A percentile compares a stretch with the other conserved stretches of the same genome.
phyloP scores from a whole-genome alignment of 495 filamentous ascomycete genomes.

The Neurospora africana region DNA sequence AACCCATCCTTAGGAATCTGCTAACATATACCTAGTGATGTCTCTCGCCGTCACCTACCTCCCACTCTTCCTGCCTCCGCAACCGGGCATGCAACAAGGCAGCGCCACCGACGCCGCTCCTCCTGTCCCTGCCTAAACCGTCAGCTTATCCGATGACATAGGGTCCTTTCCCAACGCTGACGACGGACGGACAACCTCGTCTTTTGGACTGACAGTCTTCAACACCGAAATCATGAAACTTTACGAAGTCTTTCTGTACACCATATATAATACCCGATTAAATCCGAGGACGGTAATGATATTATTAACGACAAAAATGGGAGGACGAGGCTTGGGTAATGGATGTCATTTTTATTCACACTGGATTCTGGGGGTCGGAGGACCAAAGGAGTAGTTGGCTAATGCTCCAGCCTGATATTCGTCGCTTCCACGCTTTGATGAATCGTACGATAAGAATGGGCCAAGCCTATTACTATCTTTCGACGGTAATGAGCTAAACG shows the following conservation, averaged over 20 bases:
- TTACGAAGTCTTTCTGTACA: background rate
- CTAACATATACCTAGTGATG: conserved; percentile 50
- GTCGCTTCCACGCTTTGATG: background rate
- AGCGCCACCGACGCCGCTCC: conserved; percentile 32
- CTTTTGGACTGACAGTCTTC: too few species aligned
- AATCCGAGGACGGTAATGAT: background rate
- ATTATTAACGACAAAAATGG: background rate
- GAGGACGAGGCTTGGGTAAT: background rate
- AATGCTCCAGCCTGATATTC: background rate
- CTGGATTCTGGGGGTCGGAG: background rate
- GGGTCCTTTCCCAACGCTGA: background rate
- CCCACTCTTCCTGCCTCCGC: conserved; percentile 68
- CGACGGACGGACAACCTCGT: background rate
- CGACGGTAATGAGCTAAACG: background rate
- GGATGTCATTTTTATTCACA: background rate
- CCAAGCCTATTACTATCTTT: background rate
- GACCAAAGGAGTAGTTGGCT: background rate
- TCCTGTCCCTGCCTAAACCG: conserved; percentile 24
- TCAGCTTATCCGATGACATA: background rate
- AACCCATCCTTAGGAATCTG: background rate
- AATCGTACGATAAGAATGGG: background rate
- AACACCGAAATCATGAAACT: background rate
- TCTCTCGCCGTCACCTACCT: conserved; percentile 73
- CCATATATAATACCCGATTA: background rate
- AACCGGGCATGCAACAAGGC: conserved; percentile 18